A percentile compares a stretch with the other conserved stretches of the same genome.
These are phyloP conservation scores for Simplicillium aogashimaense DNA, from an alignment of 2,329 filamentous ascomycete genomes.

Conservation along the genomic window DNA sequence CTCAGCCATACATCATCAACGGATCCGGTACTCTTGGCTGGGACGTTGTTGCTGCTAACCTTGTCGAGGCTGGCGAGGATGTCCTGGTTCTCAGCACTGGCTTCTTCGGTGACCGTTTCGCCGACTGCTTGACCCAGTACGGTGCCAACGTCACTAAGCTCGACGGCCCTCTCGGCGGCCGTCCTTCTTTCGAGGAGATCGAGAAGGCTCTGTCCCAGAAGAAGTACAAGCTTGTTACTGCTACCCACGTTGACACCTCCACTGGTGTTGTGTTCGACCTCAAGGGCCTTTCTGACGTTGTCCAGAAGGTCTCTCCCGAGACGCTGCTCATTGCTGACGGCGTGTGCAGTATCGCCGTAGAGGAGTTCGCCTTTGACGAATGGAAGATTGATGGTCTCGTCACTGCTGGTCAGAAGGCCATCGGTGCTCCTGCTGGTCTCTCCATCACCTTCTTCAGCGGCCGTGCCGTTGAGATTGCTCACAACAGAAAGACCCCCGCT, in stretches of 20 bases:
- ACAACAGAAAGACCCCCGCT: slow-evolving; percentile 71
- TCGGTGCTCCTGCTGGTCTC: slow-evolving; percentile 87
- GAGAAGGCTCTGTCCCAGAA: slow-evolving; percentile 83
- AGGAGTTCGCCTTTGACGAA: slow-evolving; percentile 92
- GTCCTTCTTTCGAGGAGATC: slow-evolving; percentile 77
- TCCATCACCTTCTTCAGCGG: slow-evolving; percentile 92
- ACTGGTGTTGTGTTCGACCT: slow-evolving; percentile 93
- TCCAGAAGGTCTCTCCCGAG: slow-evolving; percentile 78
- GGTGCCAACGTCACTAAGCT: slow-evolving; percentile 84
- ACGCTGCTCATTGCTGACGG: slow-evolving; percentile 90
- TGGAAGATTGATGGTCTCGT: slow-evolving; percentile 91
- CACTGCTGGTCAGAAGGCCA: slow-evolving; percentile 93
- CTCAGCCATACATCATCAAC: slow-evolving; percentile 88
- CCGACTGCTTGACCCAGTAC: slow-evolving; percentile 84
- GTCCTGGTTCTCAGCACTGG: slow-evolving; percentile 90
- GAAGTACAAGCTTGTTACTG: slow-evolving; percentile 87
- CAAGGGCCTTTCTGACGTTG: slow-evolving; percentile 70
- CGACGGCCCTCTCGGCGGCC: slow-evolving; percentile 77
- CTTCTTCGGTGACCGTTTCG: slow-evolving; percentile 94
- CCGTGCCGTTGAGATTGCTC: slow-evolving; percentile 71
- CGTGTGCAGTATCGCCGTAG: slow-evolving; percentile 91
- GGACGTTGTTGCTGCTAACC: slow-evolving; percentile 92
- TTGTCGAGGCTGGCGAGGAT: slow-evolving; percentile 81
- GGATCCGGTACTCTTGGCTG: slow-evolving; percentile 94
- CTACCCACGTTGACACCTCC: slow-evolving; percentile 96